Percentiles rank a stretch among this genome's conserved stretches.
phyloP scores from a whole-genome alignment of 2,329 filamentous ascomycete species.

The Cladosporium phlei region DNA sequence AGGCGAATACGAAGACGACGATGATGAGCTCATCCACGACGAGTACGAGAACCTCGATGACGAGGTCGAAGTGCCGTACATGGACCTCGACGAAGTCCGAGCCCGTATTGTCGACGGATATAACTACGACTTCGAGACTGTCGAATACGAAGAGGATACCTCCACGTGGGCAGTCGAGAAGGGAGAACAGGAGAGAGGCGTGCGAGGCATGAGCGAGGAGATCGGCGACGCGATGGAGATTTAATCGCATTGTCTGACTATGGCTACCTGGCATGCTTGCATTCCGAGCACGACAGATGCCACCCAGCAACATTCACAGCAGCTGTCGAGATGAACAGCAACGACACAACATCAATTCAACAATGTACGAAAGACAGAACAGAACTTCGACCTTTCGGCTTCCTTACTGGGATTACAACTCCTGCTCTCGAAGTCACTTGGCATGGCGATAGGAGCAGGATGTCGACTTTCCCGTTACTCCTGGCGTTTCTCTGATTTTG shows the following conservation, averaged over 20 bases:
- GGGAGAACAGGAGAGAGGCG: slow-evolving; percentile 6
- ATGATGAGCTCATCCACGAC: slow-evolving; percentile 21
- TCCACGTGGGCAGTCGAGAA: slow-evolving; percentile 8
- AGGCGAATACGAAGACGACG: slow-evolving; percentile 28
- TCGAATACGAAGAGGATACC: slow-evolving; percentile 11
- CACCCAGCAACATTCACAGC: not conserved
- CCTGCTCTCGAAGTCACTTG: not conserved
- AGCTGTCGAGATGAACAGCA: not conserved
- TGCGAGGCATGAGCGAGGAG: slow-evolving; percentile 30
- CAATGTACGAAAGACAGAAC: not conserved
- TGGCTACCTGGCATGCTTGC: no score
- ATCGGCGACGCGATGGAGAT: slow-evolving; percentile 31
- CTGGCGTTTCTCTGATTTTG: not conserved
- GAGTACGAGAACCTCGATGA: slow-evolving; percentile 24
- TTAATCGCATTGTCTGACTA: no score
- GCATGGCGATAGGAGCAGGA: not conserved
- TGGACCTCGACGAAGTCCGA: slow-evolving; percentile 33
- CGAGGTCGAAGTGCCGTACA: slow-evolving; percentile 31
- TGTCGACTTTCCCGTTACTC: not conserved
- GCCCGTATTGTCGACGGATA: slow-evolving; percentile 31
- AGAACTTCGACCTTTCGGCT: slow-evolving; percentile 1
- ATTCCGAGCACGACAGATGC: not conserved
- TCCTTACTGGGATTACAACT: not conserved
- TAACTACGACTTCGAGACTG: slow-evolving; percentile 19
- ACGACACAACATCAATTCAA: not conserved